A percentile compares a stretch with the other conserved stretches of the same genome.
Evolutionary conservation across 768 basidiomycete genomes (phyloP).

Genomic region (Stropharia rugosoannulata): DNA sequence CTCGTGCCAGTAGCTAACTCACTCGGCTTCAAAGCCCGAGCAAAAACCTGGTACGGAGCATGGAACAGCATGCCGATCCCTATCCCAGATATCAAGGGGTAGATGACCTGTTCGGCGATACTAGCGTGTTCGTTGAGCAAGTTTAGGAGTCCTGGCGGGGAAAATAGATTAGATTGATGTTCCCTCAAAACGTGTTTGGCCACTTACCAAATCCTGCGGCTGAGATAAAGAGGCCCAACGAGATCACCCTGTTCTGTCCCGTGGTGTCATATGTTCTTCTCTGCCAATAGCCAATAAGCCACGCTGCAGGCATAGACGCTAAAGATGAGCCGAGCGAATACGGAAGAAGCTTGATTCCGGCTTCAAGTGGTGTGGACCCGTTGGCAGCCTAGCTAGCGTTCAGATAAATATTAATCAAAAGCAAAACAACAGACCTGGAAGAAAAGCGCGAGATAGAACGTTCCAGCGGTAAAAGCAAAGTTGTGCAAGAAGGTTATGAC

Average conservation of each 20-base stretch:
- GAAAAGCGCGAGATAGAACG: constrained; percentile 82
- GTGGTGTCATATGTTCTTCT: constrained; percentile 51
- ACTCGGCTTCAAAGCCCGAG: constrained; percentile 57
- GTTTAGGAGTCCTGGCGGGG: constrained; percentile 59
- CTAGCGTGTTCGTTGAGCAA: constrained; percentile 55
- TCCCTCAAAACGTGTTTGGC: constrained; percentile 4
- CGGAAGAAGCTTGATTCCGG: constrained; percentile 75
- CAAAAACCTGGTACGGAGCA: constrained; percentile 81
- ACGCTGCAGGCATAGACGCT: constrained; percentile 84
- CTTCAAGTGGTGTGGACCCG: constrained; percentile 66
- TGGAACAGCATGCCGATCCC: constrained; percentile 86
- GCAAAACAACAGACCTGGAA: constrained; percentile 58
- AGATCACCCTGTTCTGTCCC: constrained; percentile 67
- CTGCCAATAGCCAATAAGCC: constrained; percentile 75
- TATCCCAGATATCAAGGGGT: constrained; percentile 70
- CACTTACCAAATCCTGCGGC: constrained; percentile 71
- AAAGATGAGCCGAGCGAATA: constrained; percentile 85
- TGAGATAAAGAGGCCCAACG: constrained; percentile 60
- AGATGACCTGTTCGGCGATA: constrained; percentile 44
- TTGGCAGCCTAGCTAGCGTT: constrained; percentile 50
- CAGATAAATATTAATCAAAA: constrained; percentile 11
- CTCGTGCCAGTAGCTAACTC: constrained; percentile 80
- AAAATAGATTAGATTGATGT: constrained; percentile 14
- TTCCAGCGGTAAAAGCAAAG: constrained; percentile 80
- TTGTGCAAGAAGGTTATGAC: constrained; percentile 78